Evolutionary conservation across 768 basidiomycete genomes (phyloP).

Genomic region (Kwoniella sp.): DNA sequence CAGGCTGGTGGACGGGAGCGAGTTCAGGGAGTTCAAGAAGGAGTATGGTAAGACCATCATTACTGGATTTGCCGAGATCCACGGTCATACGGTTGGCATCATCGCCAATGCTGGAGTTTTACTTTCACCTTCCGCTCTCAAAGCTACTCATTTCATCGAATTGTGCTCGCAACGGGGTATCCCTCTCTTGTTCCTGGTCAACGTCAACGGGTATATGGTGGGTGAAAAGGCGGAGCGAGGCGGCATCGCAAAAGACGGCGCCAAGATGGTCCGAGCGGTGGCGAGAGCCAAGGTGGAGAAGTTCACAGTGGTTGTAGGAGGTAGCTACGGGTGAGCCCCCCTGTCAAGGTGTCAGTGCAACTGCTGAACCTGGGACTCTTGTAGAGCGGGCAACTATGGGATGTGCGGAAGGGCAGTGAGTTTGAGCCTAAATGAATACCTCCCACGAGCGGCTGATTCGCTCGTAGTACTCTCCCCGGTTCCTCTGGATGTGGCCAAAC

Average conservation of each 20-base stretch:
- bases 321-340: conserved; percentile 65
- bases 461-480: conserved; percentile 78
- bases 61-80: conserved; percentile 55
- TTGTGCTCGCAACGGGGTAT: conserved; percentile 86
- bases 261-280: conserved; percentile 80
- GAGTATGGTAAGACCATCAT: conserved; percentile 88
- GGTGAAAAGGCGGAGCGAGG: conserved; percentile 91
- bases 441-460: no score
- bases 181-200: conserved; percentile 87
- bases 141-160: conserved; percentile 92
- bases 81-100: conserved; percentile 64
- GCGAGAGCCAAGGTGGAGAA: conserved; percentile 86
- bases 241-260: conserved; percentile 91
- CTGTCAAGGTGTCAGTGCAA: background rate
- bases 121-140: conserved; percentile 86
- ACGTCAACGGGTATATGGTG: conserved; percentile 96
- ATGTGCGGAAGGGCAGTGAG: conserved; percentile 90
- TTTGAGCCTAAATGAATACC: no score
- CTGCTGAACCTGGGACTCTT: background rate
- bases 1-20: conserved; percentile 82
- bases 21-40: conserved; percentile 91
- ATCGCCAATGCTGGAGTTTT: conserved; percentile 92
- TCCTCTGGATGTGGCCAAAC: conserved; percentile 99
- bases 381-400: conserved; percentile 81
- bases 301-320: conserved; percentile 85